A percentile compares a stretch with the other conserved stretches of the same genome.
Evolutionary conservation across 192 early-diverging fungal species (phyloP).

Genomic region (Oehlia diaphana): DNA sequence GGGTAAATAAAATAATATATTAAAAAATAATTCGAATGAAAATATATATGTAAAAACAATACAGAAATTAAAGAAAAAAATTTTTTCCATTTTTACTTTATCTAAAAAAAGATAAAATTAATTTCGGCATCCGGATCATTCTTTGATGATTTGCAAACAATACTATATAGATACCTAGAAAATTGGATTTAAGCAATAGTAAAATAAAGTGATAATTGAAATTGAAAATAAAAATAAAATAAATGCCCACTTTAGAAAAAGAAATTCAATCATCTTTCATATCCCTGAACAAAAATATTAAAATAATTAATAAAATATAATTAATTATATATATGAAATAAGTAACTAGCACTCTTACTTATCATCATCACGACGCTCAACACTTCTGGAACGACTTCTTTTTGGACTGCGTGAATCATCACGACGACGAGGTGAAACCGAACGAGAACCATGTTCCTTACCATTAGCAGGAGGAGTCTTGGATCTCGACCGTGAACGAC

Average conservation of each 20-base stretch:
- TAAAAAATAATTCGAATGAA: not conserved
- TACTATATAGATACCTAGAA: not conserved
- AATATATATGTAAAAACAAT: not conserved
- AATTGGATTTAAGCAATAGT: not conserved
- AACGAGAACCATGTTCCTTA: conserved; percentile 16
- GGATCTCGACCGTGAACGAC: conserved; percentile 41
- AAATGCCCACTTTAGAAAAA: too few relatives aligned
- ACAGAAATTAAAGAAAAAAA: not conserved
- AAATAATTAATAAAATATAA: not conserved
- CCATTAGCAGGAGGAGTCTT: conserved; percentile 17
- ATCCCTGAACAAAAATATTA: conserved; percentile 1
- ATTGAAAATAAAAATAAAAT: not conserved
- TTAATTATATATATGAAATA: not conserved
- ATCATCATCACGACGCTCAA: conserved; percentile 18
- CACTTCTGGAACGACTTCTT: conserved; percentile 29
- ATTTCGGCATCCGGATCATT: not conserved
- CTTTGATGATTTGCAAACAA: not conserved
- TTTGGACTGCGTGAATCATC: conserved; percentile 26
- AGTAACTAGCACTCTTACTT: conserved; percentile 15
- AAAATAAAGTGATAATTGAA: not conserved
- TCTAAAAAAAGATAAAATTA: not conserved
- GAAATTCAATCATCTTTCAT: conserved; percentile 18
- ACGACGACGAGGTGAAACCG: conserved; percentile 17
- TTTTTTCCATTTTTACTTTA: not conserved
- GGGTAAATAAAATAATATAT: not conserved